These are phyloP conservation scores for Phytophthora europaea DNA, from an alignment of 352 stramenopile genomes.

Conservation along the genomic window DNA sequence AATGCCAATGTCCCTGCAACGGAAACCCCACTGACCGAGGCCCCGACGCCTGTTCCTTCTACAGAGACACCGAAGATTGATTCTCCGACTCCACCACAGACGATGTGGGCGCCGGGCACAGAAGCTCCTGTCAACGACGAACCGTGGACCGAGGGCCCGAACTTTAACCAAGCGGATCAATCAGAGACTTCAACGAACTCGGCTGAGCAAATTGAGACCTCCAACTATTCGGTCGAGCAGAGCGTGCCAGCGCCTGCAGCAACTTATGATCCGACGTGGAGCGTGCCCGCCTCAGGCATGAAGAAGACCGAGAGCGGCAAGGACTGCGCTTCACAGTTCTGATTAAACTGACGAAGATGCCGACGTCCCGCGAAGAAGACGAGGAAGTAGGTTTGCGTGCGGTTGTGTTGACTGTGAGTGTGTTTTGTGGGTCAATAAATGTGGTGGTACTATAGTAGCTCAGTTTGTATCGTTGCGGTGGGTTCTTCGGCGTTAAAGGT, in stretches of 20 bases:
- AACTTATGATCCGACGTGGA: slow-evolving; percentile 13
- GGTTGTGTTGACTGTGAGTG: slow-evolving; percentile 6
- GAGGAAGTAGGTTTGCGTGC: slow-evolving; percentile 34
- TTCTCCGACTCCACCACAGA: neutral
- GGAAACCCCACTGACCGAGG: neutral
- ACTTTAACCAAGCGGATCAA: slow-evolving; percentile 6
- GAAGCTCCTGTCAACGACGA: slow-evolving; percentile 8
- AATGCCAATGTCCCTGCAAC: slow-evolving; percentile 14
- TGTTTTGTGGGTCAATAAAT: slow-evolving; percentile 40
- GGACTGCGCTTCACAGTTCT: slow-evolving; percentile 25
- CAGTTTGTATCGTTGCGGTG: neutral
- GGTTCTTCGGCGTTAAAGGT: too few relatives aligned
- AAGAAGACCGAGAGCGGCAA: slow-evolving; percentile 17
- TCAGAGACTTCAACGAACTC: slow-evolving; percentile 3
- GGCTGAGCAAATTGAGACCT: slow-evolving; percentile 19
- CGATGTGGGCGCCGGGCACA: neutral
- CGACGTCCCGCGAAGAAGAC: slow-evolving; percentile 21
- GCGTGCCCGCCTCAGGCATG: slow-evolving; percentile 13
- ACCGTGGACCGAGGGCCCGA: slow-evolving; percentile 10
- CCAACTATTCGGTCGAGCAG: slow-evolving; percentile 10
- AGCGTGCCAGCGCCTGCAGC: slow-evolving; percentile 8
- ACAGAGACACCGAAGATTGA: slow-evolving; percentile 16
- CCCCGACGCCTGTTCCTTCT: slow-evolving; percentile 14
- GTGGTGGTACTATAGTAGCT: slow-evolving; percentile 4
- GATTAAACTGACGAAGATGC: slow-evolving; percentile 17